Conservation (phyloP, 129 eudicot species). For the Helianthus tuberosus region DNA sequence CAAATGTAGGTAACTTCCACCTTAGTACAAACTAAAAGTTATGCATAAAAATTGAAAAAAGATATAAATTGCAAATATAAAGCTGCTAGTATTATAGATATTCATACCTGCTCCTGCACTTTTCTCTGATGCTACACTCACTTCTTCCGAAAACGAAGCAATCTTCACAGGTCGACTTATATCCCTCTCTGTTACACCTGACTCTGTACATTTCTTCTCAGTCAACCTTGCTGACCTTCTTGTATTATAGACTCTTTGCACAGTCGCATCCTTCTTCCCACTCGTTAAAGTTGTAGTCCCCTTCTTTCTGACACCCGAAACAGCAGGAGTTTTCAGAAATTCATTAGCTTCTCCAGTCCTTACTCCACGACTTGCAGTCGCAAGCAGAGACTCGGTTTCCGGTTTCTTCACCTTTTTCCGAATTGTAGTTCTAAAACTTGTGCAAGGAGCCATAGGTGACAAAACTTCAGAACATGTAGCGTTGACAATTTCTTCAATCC, state of each 20-base stretch:
- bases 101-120: no score
- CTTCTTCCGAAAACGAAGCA: constrained; percentile 25
- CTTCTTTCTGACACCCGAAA: constrained; percentile 34
- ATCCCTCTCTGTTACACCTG: constrained; percentile 12
- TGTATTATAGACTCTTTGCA: constrained; percentile 49
- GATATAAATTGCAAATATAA: no score
- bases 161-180: constrained; percentile 24
- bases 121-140: not conserved
- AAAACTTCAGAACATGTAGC: not conserved
- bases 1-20: no score
- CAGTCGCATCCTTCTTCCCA: constrained; percentile 31
- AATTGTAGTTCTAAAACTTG: constrained; percentile 42
- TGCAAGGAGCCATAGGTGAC: constrained; percentile 39
- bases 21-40: no score
- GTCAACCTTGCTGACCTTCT: constrained; percentile 61
- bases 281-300: constrained; percentile 1
- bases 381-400: constrained; percentile 24
- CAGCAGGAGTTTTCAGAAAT: constrained; percentile 32
- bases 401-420: constrained; percentile 24
- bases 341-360: constrained; percentile 6
- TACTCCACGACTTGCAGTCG: constrained; percentile 33
- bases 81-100: no score
- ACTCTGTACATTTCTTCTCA: constrained; percentile 28
- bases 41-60: no score
- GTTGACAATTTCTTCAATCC: constrained; percentile 52